phyloP scores from a whole-genome alignment of 106 monocot species.

The Apostasia shenzhenica region DNA sequence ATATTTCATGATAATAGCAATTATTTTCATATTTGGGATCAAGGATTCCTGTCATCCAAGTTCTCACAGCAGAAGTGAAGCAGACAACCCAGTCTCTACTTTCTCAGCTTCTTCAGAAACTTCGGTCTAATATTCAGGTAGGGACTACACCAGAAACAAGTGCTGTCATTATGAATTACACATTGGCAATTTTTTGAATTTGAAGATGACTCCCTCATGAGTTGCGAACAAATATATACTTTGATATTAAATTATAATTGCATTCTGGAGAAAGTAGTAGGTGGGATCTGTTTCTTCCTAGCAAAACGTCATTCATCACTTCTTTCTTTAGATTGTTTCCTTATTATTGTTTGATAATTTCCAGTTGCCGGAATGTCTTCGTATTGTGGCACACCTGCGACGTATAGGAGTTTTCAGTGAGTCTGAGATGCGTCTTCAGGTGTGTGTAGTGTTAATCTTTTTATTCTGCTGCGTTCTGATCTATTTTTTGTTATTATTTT shows the following conservation, averaged over 20 bases:
- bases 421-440: conserved; percentile 96
- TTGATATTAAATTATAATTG: neutral
- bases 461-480: too few species aligned
- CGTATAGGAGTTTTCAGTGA: conserved; percentile 88
- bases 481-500: too few species aligned
- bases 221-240: neutral
- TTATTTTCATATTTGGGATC: conserved; percentile 36
- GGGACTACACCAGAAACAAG: neutral
- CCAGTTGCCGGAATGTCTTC: conserved; percentile 91
- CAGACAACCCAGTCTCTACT: conserved; percentile 81
- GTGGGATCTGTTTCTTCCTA: conserved; percentile 1
- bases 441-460: conserved; percentile 9
- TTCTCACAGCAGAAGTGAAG: conserved; percentile 79
- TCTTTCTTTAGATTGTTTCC: conserved; percentile 1
- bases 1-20: conserved; percentile 28
- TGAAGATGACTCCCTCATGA: neutral
- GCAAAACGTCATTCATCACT: neutral
- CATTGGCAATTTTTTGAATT: neutral
- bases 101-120: conserved; percentile 96
- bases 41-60: conserved; percentile 97
- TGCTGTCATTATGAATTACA: neutral
- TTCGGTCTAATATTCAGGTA: conserved; percentile 95
- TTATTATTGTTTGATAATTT: conserved; percentile 16
- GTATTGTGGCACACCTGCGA: conserved; percentile 89
- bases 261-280: neutral